Evolutionary conservation across 1,284 basidiomycete species (phyloP).

Genomic region (Leccinum huronense): DNA sequence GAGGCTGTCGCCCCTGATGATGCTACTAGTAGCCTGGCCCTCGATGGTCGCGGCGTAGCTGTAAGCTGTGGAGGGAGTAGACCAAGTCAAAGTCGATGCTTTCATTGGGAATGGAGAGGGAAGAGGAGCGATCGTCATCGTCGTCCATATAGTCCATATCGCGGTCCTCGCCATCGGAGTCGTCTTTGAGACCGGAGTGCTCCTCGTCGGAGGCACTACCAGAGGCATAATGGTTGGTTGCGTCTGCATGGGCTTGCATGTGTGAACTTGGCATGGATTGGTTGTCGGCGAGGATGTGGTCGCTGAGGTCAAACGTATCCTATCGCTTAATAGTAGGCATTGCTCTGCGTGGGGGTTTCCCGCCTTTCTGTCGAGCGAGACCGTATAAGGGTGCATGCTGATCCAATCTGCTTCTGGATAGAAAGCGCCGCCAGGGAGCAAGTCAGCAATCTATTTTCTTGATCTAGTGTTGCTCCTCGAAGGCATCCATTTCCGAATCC

Average conservation of each 20-base stretch:
- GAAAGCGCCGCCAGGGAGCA: constrained; percentile 69
- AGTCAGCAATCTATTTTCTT: constrained; percentile 78
- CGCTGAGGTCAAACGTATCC: constrained; percentile 70
- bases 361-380: constrained; percentile 77
- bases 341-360: constrained; percentile 41
- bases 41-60: constrained; percentile 93
- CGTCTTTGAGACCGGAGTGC: constrained; percentile 75
- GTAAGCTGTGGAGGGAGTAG: constrained; percentile 90
- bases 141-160: constrained; percentile 64
- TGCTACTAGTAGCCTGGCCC: constrained; percentile 93
- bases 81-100: constrained; percentile 90
- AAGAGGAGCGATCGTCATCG: constrained; percentile 76
- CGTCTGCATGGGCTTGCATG: constrained; percentile 58
- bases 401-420: constrained; percentile 89
- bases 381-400: constrained; percentile 83
- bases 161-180: constrained; percentile 66
- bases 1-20: constrained; percentile 93
- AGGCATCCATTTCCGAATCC: constrained; percentile 70
- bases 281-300: constrained; percentile 63
- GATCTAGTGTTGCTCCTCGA: constrained; percentile 65
- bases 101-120: constrained; percentile 84
- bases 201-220: constrained; percentile 61
- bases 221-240: constrained; percentile 40
- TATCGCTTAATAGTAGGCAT: constrained; percentile 41
- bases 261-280: constrained; percentile 43